Base-by-base conservation (phyloP, 208 protist species). In the Trichomonas tenax region DNA sequence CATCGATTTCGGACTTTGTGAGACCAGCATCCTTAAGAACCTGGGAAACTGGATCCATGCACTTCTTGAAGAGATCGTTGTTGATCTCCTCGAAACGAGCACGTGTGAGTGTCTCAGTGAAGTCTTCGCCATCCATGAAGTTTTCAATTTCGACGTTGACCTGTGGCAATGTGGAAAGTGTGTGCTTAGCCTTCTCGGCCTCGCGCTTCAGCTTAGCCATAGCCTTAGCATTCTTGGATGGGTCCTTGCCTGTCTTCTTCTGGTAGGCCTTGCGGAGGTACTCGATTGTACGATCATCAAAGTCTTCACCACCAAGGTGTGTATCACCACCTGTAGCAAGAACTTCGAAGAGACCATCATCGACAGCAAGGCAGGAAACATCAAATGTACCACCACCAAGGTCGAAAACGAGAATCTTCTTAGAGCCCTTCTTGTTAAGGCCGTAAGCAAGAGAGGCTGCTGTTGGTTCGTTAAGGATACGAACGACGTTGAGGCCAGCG, bases 391-490 rank as follows among this genome's bases (percentile, higher is more conserved):
- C 98, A 96, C 98, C 98, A 93, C 98, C 98, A 31, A 98, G 97
- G 96, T 98, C 98, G 88, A 97, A 97, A 58, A 97, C 97, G 45
- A 97, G 95, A n/a, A 97, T 96, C 88, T 97, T 97, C 41, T 81
- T 84, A 15, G 82, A 96, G 21, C 96, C 90, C 46, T 97, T 97
- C 84, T 97, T 97, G 40, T 99, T 98, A 95, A 99, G 98, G 96
- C 99, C 99, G 97, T 99, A 99, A 3, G 99, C 99, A 96, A 99
- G 98, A 95, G 99, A 99, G 41, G 99, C 99, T 0, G 99, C 99
- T 44, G 99, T 99, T 46, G 99, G 99, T 98, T 99, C 99, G 98
- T 99, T 99, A 97, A 99, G 99, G 97, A 99, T 99, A 97, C 99
- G 98, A 90, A 99, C 96, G 41, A 99, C 99, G 63, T 99, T 98